Base-by-base conservation (phyloP, 129 eudicot genomes). In the Dittrichia graveolens region DNA sequence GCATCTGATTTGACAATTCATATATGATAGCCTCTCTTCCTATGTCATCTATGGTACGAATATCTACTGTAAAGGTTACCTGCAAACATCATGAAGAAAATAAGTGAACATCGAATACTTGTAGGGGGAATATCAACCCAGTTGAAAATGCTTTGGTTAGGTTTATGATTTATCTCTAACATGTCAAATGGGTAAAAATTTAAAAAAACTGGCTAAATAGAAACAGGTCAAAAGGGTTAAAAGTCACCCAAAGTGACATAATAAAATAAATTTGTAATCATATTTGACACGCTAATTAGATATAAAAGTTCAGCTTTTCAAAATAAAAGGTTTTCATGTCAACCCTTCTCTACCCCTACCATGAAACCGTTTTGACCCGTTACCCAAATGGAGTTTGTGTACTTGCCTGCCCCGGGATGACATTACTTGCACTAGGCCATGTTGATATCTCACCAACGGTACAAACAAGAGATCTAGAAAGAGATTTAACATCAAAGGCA, bases 381-480 rank as follows among this genome's bases (percentile, higher is more conserved):
- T n/a, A 45, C 42, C 13, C 40, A 41, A 69, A 38, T 8, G 40
- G 57, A 59, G 49, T 71, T 0, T 18, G 73, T 63, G 49, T 67
- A 75, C 92, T 78, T 80, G 83, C 99, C 97, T 94, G 91, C 73
- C 99, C 97, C 0, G 99, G 99, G 69, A 94, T 94, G 58, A 94
- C 99, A 80, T 94, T 94, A 81, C 99, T 94, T 69, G 99, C 99
- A 72, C 99, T 90, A 47, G 99, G 99, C 99, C 99, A 94, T 40
- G 83, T 86, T 70, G 97, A 88, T 76, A 94, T 90, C 74, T 90
- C 97, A 60, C 99, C 99, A 69, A 94, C 99, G 35, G 99, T 94
- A 65, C 99, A 94, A 50, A 94, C 99, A 73, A 94, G 99, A 54
- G 99, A 94, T 64, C 93, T 89, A 18, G 84, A 76, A 76, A 94